A percentile compares a stretch with the other conserved stretches of the same genome.
phyloP scores from a whole-genome alignment of 192 early-diverging fungal species.

The Coemansia sp. region DNA sequence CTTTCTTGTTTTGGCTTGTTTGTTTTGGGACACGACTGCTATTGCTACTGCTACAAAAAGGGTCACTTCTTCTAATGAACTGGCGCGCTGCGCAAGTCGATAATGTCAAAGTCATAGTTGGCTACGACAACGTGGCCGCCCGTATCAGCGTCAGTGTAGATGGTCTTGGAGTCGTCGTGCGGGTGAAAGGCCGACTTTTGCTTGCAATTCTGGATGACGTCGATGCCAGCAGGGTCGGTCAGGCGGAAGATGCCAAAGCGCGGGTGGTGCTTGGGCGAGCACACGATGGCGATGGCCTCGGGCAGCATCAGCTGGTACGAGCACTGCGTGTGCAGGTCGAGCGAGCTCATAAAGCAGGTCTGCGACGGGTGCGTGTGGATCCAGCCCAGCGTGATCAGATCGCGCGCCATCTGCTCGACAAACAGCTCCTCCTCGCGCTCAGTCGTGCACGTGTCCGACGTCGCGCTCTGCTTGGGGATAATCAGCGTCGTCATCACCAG shows the following conservation, averaged over 20 bases:
- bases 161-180: conserved; percentile 57
- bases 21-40: not conserved
- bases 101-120: conserved; percentile 55
- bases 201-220: conserved; percentile 73
- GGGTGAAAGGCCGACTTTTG: conserved; percentile 80
- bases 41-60: conserved; percentile 9
- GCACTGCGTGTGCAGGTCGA: conserved; percentile 92
- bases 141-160: conserved; percentile 45
- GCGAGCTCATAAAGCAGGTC: conserved; percentile 91
- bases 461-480: conserved; percentile 89
- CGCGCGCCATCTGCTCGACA: conserved; percentile 70
- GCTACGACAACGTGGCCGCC: conserved; percentile 46
- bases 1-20: not conserved
- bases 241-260: conserved; percentile 84
- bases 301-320: conserved; percentile 90
- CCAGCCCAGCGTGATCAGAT: conserved; percentile 88
- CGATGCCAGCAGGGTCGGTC: conserved; percentile 85
- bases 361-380: conserved; percentile 95
- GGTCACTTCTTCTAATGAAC: not conserved
- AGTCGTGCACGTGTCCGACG: conserved; percentile 83
- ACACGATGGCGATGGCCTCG: conserved; percentile 93
- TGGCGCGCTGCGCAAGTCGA: conserved; percentile 38
- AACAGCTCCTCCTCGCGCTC: conserved; percentile 86
- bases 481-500: conserved; percentile 71
- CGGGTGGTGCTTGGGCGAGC: conserved; percentile 71